phyloP scores from a whole-genome alignment of 179 eudicot species.

The Drosera spatulata region DNA sequence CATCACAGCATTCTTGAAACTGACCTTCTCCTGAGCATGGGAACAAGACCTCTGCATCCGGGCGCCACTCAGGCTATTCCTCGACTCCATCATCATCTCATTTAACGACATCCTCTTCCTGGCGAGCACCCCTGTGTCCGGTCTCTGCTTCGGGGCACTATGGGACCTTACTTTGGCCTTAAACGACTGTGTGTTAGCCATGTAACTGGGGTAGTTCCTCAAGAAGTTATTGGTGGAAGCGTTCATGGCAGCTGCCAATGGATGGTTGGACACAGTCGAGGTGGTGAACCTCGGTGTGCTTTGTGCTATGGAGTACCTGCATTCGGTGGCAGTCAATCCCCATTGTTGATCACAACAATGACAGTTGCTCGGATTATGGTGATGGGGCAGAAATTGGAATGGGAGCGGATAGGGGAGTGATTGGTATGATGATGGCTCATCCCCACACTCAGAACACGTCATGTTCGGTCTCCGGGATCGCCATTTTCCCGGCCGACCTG shows the following conservation, averaged over 20 bases:
- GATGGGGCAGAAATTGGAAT: neutral
- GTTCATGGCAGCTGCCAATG: constrained; percentile 52
- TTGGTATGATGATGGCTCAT: constrained; percentile 16
- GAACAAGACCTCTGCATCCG: constrained; percentile 72
- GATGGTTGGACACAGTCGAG: constrained; percentile 21
- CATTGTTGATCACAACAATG: constrained; percentile 34
- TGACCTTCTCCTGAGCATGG: constrained; percentile 40
- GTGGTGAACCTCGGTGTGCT: constrained; percentile 62
- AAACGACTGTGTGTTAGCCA: constrained; percentile 77
- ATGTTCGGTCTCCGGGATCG: constrained; percentile 23
- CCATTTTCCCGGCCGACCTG: constrained; percentile 46
- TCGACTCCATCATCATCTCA: constrained; percentile 66
- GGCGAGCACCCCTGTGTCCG: constrained; percentile 35
- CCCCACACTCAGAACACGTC: constrained; percentile 11
- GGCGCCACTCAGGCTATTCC: constrained; percentile 72
- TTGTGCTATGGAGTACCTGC: constrained; percentile 53
- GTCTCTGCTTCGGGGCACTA: constrained; percentile 85
- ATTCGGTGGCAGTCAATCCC: constrained; percentile 41
- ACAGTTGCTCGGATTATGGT: neutral
- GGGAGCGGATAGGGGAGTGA: constrained; percentile 23
- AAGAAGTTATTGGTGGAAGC: constrained; percentile 39
- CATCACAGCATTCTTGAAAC: constrained; percentile 67
- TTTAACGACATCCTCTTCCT: constrained; percentile 53
- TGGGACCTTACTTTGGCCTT: constrained; percentile 74
- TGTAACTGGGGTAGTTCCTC: constrained; percentile 54